Percentiles rank a stretch among this genome's conserved stretches.
Conservation (phyloP, 2,329 filamentous ascomycete species). For the Falciphora oryzae region DNA sequence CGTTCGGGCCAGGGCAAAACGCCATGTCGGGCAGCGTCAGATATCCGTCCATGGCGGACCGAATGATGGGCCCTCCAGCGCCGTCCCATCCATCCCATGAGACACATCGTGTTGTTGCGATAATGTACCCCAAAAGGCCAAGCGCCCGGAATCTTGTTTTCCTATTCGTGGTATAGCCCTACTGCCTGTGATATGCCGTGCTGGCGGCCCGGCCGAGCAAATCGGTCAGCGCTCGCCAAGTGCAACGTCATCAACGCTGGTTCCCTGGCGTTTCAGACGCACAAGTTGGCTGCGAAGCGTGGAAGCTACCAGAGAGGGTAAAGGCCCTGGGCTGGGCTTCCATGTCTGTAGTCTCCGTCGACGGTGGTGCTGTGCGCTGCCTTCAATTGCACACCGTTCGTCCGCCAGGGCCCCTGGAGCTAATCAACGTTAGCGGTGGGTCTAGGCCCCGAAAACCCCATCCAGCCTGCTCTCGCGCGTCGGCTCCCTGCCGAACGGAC, state of each 20-base stretch:
- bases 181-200: background rate
- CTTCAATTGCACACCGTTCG: background rate
- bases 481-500: background rate
- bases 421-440: conserved; percentile 5
- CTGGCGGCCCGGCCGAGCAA: too few relatives aligned
- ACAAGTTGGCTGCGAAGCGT: background rate
- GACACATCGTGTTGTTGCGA: too few relatives aligned
- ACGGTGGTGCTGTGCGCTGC: background rate
- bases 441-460: background rate
- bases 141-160: too few relatives aligned
- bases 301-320: background rate
- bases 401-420: background rate
- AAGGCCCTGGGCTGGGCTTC: background rate
- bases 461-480: background rate
- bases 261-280: background rate
- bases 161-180: too few relatives aligned
- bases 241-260: background rate
- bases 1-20: background rate
- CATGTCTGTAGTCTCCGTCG: background rate
- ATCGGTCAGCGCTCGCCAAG: background rate
- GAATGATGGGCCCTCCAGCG: background rate
- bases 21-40: background rate
- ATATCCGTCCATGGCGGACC: background rate
- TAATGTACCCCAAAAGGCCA: too few relatives aligned
- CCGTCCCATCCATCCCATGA: background rate